These are phyloP conservation scores for Retiboletus flavoniger DNA, from an alignment of 1,284 basidiomycete species.

Conservation along the genomic window DNA sequence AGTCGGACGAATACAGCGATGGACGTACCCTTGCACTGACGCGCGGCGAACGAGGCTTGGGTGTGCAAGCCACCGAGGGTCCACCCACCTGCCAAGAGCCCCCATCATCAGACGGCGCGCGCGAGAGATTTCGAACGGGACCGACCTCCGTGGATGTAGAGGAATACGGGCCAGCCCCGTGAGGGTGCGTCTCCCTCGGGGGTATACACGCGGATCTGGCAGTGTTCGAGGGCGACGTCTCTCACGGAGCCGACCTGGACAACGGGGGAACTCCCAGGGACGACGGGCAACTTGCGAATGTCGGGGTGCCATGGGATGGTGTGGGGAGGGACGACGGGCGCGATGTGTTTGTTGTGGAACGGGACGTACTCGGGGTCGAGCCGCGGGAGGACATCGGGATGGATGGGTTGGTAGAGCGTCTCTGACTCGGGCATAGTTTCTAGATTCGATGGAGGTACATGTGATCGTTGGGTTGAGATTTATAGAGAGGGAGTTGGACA, in stretches of 20 bases:
- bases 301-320: slow-evolving; percentile 58
- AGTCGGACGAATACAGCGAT: no score
- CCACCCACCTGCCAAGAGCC: slow-evolving; percentile 61
- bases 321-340: slow-evolving; percentile 48
- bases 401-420: slow-evolving; percentile 44
- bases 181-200: slow-evolving; percentile 44
- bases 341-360: slow-evolving; percentile 55
- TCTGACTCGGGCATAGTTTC: slow-evolving; percentile 26
- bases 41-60: slow-evolving; percentile 50
- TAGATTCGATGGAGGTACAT: background rate
- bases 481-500: slow-evolving; percentile 27
- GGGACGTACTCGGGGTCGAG: slow-evolving; percentile 64
- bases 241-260: slow-evolving; percentile 52
- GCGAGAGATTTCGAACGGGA: background rate
- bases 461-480: background rate
- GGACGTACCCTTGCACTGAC: slow-evolving; percentile 26
- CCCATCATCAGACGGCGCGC: slow-evolving; percentile 49
- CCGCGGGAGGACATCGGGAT: slow-evolving; percentile 53
- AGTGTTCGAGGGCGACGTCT: slow-evolving; percentile 49
- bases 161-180: slow-evolving; percentile 17
- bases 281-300: slow-evolving; percentile 51
- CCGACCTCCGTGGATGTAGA: slow-evolving; percentile 17
- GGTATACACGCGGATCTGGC: slow-evolving; percentile 55
- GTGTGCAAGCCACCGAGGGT: slow-evolving; percentile 61
- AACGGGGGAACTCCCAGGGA: slow-evolving; percentile 56